Evolutionary conservation across 352 stramenopile species (phyloP), one percentile per base, ranked within the genome.

Genomic region (Globisporangium camurandrum): DNA sequence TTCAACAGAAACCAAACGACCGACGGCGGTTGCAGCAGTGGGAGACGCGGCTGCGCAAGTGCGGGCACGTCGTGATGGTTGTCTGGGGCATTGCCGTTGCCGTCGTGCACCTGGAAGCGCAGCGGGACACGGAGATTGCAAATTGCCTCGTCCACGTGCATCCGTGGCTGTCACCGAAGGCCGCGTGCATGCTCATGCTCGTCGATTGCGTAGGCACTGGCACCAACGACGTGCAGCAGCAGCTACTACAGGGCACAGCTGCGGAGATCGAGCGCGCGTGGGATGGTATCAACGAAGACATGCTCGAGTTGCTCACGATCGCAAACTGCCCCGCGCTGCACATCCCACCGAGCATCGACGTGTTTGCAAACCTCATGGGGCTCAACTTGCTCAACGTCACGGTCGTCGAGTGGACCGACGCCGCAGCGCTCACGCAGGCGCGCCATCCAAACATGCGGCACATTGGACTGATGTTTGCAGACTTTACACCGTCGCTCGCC

Each of bases 341-440:
- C 2, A 49, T 69, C 40, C 57, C 62, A 6, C 27, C 17, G 10
- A 30, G 7, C 17, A 52, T 69, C 26, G 48, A 51, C 34, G 14
- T 27, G 1, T 66, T 64, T 23, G 23, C 45, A 1, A 52, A 64
- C 28, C 44, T 66, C 3, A 19, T 66, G 14, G 49, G 62, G n/a
- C 37, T 69, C 27, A 54, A 66, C 34, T 49, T 63, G 12, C 59
- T 51, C 27, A 69, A 69, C 26, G 61, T 58, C 20, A 66, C 57
- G 6, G 53, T 69, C 39, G 22, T 44, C 11, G 12, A 51, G 26
- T 69, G 62, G 62, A 24, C 16, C 22, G 6, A 14, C 1, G 23
- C 22, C 0, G 57, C 58, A 23, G 49, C 43, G 30, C n/a, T 67
- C 8, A 50, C 27, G 11, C 30, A 44, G 3, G 26, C 24, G 14